Percentiles rank a stretch among this genome's conserved stretches.
Evolutionary conservation across 169 alveolate genomes (phyloP).

Genomic region (Plasmodium cynomolgi): DNA sequence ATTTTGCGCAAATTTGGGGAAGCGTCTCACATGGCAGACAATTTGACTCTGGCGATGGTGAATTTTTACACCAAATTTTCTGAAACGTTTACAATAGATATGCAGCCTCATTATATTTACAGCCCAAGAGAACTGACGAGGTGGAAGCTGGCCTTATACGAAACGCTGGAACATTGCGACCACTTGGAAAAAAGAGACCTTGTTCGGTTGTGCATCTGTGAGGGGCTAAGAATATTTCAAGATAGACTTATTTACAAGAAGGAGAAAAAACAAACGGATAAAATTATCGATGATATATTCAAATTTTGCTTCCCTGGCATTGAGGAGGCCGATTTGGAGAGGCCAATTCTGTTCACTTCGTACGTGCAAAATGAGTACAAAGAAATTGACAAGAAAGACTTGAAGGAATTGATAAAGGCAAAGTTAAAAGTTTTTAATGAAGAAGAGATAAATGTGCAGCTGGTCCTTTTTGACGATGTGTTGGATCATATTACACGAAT

Average conservation of each 20-base stretch:
- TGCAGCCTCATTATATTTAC: constrained; percentile 97
- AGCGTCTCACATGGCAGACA: constrained; percentile 85
- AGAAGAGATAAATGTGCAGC: constrained; percentile 95
- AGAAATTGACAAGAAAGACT: constrained; percentile 88
- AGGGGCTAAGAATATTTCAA: constrained; percentile 96
- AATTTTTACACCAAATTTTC: constrained; percentile 95
- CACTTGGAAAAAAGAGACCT: constrained; percentile 79
- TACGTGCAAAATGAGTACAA: constrained; percentile 84
- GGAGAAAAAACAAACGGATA: constrained; percentile 96
- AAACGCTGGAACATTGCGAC: constrained; percentile 81
- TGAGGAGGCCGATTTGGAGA: constrained; percentile 79
- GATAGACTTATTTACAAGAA: constrained; percentile 95
- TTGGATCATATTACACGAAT: constrained; percentile 97
- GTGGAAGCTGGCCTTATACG: constrained; percentile 96
- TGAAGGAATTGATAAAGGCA: constrained; percentile 84
- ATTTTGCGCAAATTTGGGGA: constrained; percentile 92
- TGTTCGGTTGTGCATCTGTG: constrained; percentile 94
- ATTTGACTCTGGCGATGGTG: constrained; percentile 97
- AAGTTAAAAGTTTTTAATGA: constrained; percentile 93
- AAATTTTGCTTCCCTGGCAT: constrained; percentile 74
- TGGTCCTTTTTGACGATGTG: constrained; percentile 95
- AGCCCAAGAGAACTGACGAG: constrained; percentile 99
- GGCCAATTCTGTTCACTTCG: constrained; percentile 91
- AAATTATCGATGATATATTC: constrained; percentile 91
- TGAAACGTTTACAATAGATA: constrained; percentile 94